phyloP scores from a whole-genome alignment of 768 basidiomycete species.

The Panaeolus cyanescens region DNA sequence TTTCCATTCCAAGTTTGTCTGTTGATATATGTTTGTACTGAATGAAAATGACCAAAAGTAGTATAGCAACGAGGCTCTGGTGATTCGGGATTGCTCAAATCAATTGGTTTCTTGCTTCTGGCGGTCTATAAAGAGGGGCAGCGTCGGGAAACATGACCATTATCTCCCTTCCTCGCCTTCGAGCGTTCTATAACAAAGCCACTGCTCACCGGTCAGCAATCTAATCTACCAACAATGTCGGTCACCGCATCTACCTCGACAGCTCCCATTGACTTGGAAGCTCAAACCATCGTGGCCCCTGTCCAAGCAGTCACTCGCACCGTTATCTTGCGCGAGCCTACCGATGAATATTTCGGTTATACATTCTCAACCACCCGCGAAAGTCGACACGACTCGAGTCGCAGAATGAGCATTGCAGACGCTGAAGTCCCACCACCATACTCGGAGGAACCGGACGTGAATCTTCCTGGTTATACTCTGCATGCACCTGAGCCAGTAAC shows the following conservation, averaged over 20 bases:
- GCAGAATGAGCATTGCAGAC: slow-evolving; percentile 27
- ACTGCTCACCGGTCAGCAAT: neutral
- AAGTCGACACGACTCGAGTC: slow-evolving; percentile 39
- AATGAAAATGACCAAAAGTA: neutral
- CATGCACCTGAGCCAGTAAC: slow-evolving; percentile 49
- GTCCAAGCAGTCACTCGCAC: neutral
- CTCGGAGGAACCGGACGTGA: slow-evolving; percentile 37
- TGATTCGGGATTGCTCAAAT: neutral
- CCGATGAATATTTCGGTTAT: slow-evolving; percentile 38
- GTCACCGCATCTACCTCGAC: neutral
- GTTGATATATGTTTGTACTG: neutral
- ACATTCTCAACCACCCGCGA: slow-evolving; percentile 37
- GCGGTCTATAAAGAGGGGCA: neutral
- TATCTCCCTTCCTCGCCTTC: neutral
- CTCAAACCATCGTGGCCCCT: neutral
- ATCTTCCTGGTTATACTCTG: slow-evolving; percentile 35
- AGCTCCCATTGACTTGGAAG: slow-evolving; percentile 3
- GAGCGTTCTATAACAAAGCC: neutral
- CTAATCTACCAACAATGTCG: neutral
- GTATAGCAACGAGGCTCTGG: neutral
- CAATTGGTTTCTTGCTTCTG: neutral
- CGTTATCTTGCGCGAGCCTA: neutral
- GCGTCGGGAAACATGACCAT: neutral
- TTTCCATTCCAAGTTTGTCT: neutral
- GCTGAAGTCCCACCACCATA: slow-evolving; percentile 45